Percentiles rank a stretch among this genome's conserved stretches.
These are phyloP conservation scores for Daldinia decipiens DNA, from an alignment of 495 filamentous ascomycete species.

Conservation along the genomic window DNA sequence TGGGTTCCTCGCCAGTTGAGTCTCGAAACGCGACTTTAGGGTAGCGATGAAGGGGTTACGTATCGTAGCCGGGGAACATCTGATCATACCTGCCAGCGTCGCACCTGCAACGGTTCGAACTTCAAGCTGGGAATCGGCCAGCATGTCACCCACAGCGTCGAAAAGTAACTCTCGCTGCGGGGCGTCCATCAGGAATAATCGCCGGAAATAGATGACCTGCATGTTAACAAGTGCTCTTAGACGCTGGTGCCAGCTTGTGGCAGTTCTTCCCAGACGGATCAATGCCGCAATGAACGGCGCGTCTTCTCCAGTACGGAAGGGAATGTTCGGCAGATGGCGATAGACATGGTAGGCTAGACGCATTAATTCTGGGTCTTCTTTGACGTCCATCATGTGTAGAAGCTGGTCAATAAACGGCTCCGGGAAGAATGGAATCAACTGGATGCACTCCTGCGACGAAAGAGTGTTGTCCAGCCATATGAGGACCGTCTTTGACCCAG, in stretches of 20 bases:
- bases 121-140: conserved; percentile 90
- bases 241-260: conserved; percentile 95
- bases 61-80: conserved; percentile 87
- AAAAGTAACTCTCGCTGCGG: conserved; percentile 82
- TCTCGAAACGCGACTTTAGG: conserved; percentile 81
- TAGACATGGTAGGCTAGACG: conserved; percentile 96
- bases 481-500: conserved; percentile 93
- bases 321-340: conserved; percentile 95
- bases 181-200: conserved; percentile 88
- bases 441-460: conserved; percentile 90
- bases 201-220: conserved; percentile 98
- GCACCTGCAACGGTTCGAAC: conserved; percentile 92
- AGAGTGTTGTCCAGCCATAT: conserved; percentile 94
- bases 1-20: conserved; percentile 79
- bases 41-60: conserved; percentile 78
- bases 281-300: conserved; percentile 83
- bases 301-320: conserved; percentile 86
- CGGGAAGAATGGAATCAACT: conserved; percentile 91
- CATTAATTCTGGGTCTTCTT: conserved; percentile 96
- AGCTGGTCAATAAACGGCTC: conserved; percentile 88
- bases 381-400: conserved; percentile 99
- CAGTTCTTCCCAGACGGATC: conserved; percentile 86
- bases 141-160: conserved; percentile 90
- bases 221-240: conserved; percentile 98
- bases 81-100: conserved; percentile 96